Percentiles rank a stretch among this genome's conserved stretches.
Evolutionary conservation across 495 filamentous ascomycete species (phyloP).

Genomic region (Penicillium diatomitis): DNA sequence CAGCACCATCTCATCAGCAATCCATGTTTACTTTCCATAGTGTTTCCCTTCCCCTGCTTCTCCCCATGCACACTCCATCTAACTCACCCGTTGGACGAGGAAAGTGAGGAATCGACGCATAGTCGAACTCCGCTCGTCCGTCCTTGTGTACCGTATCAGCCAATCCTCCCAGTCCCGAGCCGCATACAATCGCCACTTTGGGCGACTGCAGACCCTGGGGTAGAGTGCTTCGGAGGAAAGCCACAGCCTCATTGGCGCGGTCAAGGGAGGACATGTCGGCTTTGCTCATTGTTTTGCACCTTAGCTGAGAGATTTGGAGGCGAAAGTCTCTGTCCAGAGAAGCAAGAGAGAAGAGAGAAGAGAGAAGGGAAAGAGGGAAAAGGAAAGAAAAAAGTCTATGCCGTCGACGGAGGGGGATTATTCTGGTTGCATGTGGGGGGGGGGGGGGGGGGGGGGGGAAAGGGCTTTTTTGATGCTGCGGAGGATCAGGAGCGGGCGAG

Average conservation of each 20-base stretch:
- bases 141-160: slow-evolving; percentile 45
- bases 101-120: slow-evolving; percentile 57
- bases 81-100: slow-evolving; percentile 53
- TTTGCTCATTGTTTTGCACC: slow-evolving; percentile 7
- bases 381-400: too few species aligned
- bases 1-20: background rate
- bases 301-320: too few species aligned
- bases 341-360: background rate
- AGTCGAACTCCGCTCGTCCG: slow-evolving; percentile 49
- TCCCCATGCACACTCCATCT: background rate
- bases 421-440: background rate
- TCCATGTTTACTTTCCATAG: background rate
- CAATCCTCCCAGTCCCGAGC: slow-evolving; percentile 64
- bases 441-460: background rate
- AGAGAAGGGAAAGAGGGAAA: too few species aligned
- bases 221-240: slow-evolving; percentile 28
- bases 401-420: too few species aligned
- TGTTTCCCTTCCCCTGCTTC: background rate
- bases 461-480: slow-evolving; percentile 9
- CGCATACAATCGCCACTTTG: slow-evolving; percentile 61
- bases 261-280: slow-evolving; percentile 17
- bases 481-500: slow-evolving; percentile 1
- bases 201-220: slow-evolving; percentile 43
- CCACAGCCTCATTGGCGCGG: slow-evolving; percentile 30
- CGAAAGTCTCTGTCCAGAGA: background rate